Conservation (phyloP, 1,284 basidiomycete genomes). For the Microbotryum saponariae region DNA sequence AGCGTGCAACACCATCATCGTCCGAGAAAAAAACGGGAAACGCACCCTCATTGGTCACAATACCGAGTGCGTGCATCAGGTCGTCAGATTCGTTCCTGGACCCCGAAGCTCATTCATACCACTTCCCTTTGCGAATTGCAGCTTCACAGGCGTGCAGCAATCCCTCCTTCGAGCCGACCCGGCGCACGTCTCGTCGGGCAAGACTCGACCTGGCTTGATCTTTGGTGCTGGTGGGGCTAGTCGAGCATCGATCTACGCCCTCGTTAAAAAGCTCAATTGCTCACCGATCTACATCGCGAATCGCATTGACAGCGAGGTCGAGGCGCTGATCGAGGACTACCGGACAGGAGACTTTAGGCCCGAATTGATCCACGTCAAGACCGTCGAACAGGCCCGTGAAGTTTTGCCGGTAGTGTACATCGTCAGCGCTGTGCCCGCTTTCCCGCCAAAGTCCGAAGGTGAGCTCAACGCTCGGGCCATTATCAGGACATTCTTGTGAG, state of each 20-base stretch:
- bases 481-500: conserved; percentile 22
- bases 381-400: conserved; percentile 26
- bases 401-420: conserved; percentile 23
- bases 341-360: conserved; percentile 27
- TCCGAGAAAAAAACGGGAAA: conserved; percentile 24
- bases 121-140: background rate
- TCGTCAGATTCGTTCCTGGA: background rate
- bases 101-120: background rate
- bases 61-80: conserved; percentile 14
- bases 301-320: conserved; percentile 30
- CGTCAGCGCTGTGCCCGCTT: conserved; percentile 32
- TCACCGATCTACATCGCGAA: conserved; percentile 34
- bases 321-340: conserved; percentile 27
- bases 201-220: conserved; percentile 28
- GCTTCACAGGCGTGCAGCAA: conserved; percentile 31
- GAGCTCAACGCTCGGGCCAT: conserved; percentile 32
- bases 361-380: conserved; percentile 31
- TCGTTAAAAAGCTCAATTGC: conserved; percentile 30
- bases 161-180: conserved; percentile 25
- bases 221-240: conserved; percentile 33
- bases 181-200: conserved; percentile 24
- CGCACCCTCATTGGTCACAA: conserved; percentile 31
- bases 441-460: conserved; percentile 25
- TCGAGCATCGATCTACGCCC: conserved; percentile 25
- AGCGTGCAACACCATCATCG: conserved; percentile 33